Percentiles rank a stretch among this genome's conserved stretches.
These are phyloP conservation scores for Larix sibirica DNA, from an alignment of 83 land plant genomes.

Conservation along the genomic window DNA sequence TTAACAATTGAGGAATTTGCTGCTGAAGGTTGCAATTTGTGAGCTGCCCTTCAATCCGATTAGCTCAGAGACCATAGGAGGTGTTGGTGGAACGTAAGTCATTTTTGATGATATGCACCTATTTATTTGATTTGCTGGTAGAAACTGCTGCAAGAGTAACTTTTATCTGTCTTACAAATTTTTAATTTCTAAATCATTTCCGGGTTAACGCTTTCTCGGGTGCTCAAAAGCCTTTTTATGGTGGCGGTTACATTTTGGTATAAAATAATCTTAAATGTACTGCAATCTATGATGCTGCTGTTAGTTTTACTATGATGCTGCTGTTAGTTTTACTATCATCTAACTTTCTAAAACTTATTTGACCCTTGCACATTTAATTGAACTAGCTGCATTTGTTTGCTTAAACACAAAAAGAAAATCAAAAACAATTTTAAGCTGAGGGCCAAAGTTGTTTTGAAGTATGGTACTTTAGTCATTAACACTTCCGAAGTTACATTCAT, in stretches of 20 bases:
- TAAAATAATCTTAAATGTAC: neutral
- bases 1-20: neutral
- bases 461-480: too few relatives aligned
- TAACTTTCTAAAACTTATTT: neutral
- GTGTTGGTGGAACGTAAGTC: conserved; percentile 96
- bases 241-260: neutral
- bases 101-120: neutral
- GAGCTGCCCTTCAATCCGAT: conserved; percentile 94
- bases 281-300: neutral
- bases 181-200: neutral
- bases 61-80: conserved; percentile 88
- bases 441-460: too few relatives aligned
- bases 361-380: neutral
- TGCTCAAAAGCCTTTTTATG: neutral
- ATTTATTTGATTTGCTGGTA: neutral
- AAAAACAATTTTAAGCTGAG: too few relatives aligned
- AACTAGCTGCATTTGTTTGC: neutral
- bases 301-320: neutral
- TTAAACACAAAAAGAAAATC: neutral
- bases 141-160: too few relatives aligned
- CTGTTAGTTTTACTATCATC: neutral
- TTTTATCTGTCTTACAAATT: neutral
- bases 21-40: conserved; percentile 76
- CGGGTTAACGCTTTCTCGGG: neutral
- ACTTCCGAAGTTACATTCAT: too few relatives aligned